Conservation (phyloP, 2,329 filamentous ascomycete genomes). For the Colletotrichum somersetense region DNA sequence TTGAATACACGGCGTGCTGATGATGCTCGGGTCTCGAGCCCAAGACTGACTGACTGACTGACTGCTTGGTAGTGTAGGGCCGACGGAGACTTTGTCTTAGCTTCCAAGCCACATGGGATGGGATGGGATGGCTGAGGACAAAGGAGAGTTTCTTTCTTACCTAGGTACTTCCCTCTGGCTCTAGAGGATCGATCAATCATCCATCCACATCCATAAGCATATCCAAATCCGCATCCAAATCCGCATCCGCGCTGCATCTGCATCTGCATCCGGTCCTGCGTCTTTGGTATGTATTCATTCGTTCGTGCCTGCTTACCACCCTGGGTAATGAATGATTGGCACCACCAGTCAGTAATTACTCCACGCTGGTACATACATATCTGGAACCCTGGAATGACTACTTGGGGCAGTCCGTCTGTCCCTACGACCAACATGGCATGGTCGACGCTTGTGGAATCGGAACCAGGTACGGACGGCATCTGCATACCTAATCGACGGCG, state of each 20-base stretch:
- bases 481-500: not conserved
- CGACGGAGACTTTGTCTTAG: not conserved
- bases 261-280: not conserved
- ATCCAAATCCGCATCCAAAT: not conserved
- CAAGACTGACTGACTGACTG: not conserved
- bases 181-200: too few species aligned
- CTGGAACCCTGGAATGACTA: slow-evolving; percentile 26
- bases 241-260: not conserved
- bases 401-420: not conserved
- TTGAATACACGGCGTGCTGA: slow-evolving; percentile 7
- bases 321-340: not conserved
- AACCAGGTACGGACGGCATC: not conserved
- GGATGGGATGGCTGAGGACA: not conserved
- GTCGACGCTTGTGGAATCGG: not conserved
- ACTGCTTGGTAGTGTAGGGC: too few species aligned
- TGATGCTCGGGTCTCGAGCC: not conserved
- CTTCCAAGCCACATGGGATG: not conserved
- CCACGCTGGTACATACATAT: not conserved
- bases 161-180: too few species aligned
- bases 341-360: not conserved
- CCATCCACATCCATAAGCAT: not conserved
- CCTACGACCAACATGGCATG: slow-evolving; percentile 12
- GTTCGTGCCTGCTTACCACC: not conserved
- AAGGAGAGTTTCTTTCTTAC: too few species aligned
- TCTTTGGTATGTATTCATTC: not conserved